Evolutionary conservation across 2,329 filamentous ascomycete genomes (phyloP).

Genomic region (Sporothrix euskadiensis): DNA sequence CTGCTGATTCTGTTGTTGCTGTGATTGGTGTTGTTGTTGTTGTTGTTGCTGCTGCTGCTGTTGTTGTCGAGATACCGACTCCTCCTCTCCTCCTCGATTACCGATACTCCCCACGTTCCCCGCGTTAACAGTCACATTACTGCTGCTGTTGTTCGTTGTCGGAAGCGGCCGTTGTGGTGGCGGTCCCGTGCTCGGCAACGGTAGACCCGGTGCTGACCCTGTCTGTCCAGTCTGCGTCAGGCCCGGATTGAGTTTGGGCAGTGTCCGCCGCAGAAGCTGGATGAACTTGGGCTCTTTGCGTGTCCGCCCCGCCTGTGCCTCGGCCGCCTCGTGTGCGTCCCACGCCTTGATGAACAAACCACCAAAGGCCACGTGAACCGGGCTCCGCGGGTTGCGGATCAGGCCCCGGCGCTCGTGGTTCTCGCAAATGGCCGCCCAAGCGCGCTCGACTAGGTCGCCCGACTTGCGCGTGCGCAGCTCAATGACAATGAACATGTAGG

Average conservation of each 20-base stretch:
- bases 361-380: conserved; percentile 60
- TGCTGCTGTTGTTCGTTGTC: conserved; percentile 28
- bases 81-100: conserved; percentile 13
- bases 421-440: conserved; percentile 58
- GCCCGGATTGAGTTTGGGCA: conserved; percentile 32
- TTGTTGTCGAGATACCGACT: conserved; percentile 17
- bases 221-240: conserved; percentile 1
- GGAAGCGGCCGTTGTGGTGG: conserved; percentile 22
- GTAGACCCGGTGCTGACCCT: not conserved
- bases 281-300: conserved; percentile 51
- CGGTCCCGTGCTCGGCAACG: not conserved
- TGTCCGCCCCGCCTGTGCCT: conserved; percentile 47
- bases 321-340: conserved; percentile 56
- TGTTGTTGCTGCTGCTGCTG: conserved; percentile 12
- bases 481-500: conserved; percentile 60
- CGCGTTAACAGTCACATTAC: not conserved
- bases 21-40: conserved; percentile 17
- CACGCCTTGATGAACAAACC: conserved; percentile 63
- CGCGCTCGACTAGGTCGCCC: conserved; percentile 59
- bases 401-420: conserved; percentile 57
- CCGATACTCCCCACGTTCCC: conserved; percentile 36
- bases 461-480: conserved; percentile 55
- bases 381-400: conserved; percentile 52
- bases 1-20: not conserved
- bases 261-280: conserved; percentile 48